Evolutionary conservation across 768 basidiomycete genomes (phyloP).

Genomic region (Termitomyces eurrhizus): DNA sequence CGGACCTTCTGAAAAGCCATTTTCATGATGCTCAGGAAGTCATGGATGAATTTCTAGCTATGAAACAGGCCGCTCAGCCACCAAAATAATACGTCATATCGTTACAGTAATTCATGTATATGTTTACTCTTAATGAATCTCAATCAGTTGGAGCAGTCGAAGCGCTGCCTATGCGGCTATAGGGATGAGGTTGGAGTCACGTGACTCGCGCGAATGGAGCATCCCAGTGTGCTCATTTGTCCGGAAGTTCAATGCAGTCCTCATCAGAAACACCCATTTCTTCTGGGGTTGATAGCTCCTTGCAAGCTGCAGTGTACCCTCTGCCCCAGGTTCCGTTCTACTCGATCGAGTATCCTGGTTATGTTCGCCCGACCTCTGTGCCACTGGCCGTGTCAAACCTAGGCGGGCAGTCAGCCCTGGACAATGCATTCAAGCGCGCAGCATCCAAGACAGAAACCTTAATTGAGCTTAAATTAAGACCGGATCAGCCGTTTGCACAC

Average conservation of each 20-base stretch:
- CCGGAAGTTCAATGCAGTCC: slow-evolving; percentile 11
- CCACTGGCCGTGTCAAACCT: slow-evolving; percentile 59
- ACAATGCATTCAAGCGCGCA: slow-evolving; percentile 71
- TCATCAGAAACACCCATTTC: slow-evolving; percentile 2
- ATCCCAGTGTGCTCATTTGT: too few relatives aligned
- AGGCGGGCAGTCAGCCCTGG: slow-evolving; percentile 67
- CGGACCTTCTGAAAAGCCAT: background rate
- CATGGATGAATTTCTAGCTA: slow-evolving; percentile 37
- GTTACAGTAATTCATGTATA: slow-evolving; percentile 3
- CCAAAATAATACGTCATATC: slow-evolving; percentile 12
- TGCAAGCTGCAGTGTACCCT: slow-evolving; percentile 30
- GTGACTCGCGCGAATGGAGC: background rate
- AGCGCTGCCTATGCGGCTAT: background rate
- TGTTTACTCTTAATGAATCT: background rate
- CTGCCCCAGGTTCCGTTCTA: slow-evolving; percentile 63
- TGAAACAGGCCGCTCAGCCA: slow-evolving; percentile 19
- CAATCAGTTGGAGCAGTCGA: background rate
- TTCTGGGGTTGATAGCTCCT: background rate
- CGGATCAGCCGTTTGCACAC: slow-evolving; percentile 75
- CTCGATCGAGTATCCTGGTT: slow-evolving; percentile 90
- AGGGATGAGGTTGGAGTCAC: background rate
- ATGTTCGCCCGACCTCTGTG: slow-evolving; percentile 61
- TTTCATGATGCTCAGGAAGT: slow-evolving; percentile 35
- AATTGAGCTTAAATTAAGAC: slow-evolving; percentile 74
- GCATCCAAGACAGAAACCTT: slow-evolving; percentile 58